Base-by-base conservation (phyloP, 139 green algal genomes). In the Coccomyxa sp. region DNA sequence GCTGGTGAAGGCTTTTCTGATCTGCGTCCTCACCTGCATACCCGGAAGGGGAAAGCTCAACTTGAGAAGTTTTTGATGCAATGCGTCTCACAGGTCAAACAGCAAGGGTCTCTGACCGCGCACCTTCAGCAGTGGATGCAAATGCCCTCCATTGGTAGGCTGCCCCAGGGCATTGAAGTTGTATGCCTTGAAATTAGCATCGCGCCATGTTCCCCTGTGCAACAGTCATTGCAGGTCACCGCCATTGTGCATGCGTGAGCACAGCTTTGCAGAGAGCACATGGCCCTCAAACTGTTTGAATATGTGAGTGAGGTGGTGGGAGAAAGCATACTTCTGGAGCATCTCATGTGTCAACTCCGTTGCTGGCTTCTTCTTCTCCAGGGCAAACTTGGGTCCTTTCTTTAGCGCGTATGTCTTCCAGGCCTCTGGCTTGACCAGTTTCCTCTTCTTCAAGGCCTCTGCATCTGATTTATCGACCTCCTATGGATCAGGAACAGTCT, bases 121-220 rank as follows among this genome's bases (percentile, higher is more conserved):
- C 38, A 96, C 96, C 94, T 99, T 99, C 51, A 99, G 90, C 80
- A 99, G 93, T 14, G 97, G 97, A 90, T 99, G 97, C 81, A 99
- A 88, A 89, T 97, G 87, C 25, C 97, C 97, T 11, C 94, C 91
- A 0, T 82, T 23, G 0, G 91, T 84, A 1, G 85, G 87, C 28
- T 92, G 83, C 0, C 95, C 96, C 38, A 98, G 83, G 1, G 97
- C 95, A 71, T 96, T 87, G 87, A 98, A 98, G 90, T 99, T 99
- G 92, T 98, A 99, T 11, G 91, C 85, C 91, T 99, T 99, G 94
- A 99, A 99, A 27, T 93, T 86, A 67, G 90, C 79, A 0, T 88
- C 88, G 79, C 91, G 91, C 96, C 96, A 99, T 9, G 92, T 92
- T 32, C 95, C 97, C 83, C 91, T 95, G 90, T 76, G 85, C 11